These are phyloP conservation scores for Eucalyptus tenuipes DNA, from an alignment of 345 rosid species.

Conservation along the genomic window DNA sequence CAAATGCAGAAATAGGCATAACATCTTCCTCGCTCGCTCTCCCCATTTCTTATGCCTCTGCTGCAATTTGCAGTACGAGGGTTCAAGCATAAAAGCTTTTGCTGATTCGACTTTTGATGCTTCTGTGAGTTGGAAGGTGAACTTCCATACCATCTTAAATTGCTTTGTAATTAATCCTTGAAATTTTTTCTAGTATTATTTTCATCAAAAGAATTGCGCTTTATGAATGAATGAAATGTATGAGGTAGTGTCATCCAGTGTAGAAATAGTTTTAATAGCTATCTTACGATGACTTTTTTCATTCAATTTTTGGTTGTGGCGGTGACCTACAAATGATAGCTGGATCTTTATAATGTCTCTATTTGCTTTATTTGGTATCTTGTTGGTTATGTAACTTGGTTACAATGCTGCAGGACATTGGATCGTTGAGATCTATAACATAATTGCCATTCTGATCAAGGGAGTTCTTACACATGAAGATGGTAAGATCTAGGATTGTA, in stretches of 20 bases:
- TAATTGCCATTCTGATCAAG: conserved; percentile 68
- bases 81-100: conserved; percentile 46
- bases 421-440: conserved; percentile 72
- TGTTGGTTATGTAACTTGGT: neutral
- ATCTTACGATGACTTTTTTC: neutral
- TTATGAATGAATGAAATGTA: neutral
- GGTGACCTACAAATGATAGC: neutral
- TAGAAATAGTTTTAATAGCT: neutral
- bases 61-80: conserved; percentile 24
- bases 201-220: neutral
- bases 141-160: neutral
- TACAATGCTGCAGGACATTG: conserved; percentile 43
- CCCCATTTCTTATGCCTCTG: neutral
- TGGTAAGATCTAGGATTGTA: conserved; percentile 21
- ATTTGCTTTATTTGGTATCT: neutral
- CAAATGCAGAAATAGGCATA: neutral
- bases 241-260: neutral
- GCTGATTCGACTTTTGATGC: conserved; percentile 40
- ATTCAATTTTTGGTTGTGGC: neutral
- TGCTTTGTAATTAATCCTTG: too few species aligned
- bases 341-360: neutral
- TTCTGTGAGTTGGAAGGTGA: conserved; percentile 72
- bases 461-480: conserved; percentile 80
- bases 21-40: neutral
- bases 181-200: neutral